Evolutionary conservation across 2,329 filamentous ascomycete species (phyloP).

Genomic region (Sporothrix brunneoviolacea): DNA sequence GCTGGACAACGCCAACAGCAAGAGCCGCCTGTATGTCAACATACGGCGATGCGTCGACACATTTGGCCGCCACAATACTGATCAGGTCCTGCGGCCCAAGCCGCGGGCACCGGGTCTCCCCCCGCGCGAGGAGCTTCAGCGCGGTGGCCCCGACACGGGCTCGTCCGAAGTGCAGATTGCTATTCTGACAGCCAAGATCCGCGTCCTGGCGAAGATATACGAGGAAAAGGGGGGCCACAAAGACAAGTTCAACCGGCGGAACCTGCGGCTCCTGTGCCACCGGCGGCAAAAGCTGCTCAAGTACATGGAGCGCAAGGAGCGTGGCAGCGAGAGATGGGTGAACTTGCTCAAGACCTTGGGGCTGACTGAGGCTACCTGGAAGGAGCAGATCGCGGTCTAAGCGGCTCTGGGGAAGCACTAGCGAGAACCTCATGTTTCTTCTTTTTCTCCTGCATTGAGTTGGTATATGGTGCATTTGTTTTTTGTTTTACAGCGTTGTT

Average conservation of each 20-base stretch:
- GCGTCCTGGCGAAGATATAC: constrained; percentile 67
- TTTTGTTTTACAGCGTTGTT: constrained; percentile 5
- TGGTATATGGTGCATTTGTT: constrained; percentile 1
- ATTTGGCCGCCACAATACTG: constrained; percentile 89
- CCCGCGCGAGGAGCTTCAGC: constrained; percentile 36
- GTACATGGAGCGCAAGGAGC: constrained; percentile 84
- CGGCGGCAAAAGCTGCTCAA: constrained; percentile 79
- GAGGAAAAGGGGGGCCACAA: constrained; percentile 62
- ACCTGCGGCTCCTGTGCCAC: constrained; percentile 78
- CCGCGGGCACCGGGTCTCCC: constrained; percentile 39
- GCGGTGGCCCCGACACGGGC: constrained; percentile 87
- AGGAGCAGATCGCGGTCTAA: constrained; percentile 70
- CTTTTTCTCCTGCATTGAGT: background rate
- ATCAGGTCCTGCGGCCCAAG: constrained; percentile 59
- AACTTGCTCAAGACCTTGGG: constrained; percentile 79
- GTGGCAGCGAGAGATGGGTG: constrained; percentile 84
- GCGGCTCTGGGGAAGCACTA: background rate
- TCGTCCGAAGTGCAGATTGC: constrained; percentile 97
- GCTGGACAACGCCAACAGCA: constrained; percentile 68
- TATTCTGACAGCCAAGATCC: constrained; percentile 90
- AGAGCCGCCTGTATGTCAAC: constrained; percentile 75
- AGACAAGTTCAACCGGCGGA: constrained; percentile 92
- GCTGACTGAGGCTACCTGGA: constrained; percentile 81
- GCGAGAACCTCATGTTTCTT: constrained; percentile 5
- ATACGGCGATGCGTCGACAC: constrained; percentile 75